Conservation (phyloP, 345 rosid species). For the Melaleuca alternifolia region DNA sequence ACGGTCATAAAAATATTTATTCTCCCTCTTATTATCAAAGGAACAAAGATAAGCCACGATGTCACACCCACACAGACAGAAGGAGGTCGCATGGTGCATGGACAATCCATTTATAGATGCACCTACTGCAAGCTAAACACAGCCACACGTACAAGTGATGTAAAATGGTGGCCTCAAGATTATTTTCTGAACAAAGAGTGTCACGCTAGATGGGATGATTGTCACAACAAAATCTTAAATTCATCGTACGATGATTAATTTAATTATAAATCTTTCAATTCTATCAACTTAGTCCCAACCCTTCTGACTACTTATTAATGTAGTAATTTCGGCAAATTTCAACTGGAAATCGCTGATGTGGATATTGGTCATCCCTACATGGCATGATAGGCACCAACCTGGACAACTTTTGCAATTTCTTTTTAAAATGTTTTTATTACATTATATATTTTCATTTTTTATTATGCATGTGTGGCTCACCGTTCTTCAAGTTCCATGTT, state of each 20-base stretch:
- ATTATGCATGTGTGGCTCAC: accelerated
- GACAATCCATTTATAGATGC: neutral
- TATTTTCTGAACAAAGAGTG: neutral
- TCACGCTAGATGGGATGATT: neutral
- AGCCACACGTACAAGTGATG: neutral
- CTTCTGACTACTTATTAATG: neutral
- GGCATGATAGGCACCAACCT: accelerated
- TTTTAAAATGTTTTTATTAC: neutral
- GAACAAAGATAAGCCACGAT: neutral
- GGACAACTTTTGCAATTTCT: neutral
- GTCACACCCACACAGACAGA: no score
- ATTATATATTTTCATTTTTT: neutral
- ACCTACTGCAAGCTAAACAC: neutral
- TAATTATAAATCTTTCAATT: neutral
- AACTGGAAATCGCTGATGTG: accelerated
- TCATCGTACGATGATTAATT: neutral
- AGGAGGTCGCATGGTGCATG: neutral
- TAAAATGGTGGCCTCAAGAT: neutral
- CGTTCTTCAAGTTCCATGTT: accelerated
- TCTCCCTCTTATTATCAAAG: no score
- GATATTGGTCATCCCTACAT: accelerated
- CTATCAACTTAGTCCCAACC: neutral
- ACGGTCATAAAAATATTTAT: neutral
- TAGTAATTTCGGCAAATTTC: neutral
- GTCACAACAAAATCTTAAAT: neutral